Evolutionary conservation across 2,329 filamentous ascomycete species (phyloP), one percentile per base, ranked within the genome.

Genomic region (Tolypocladium cylindrosporum): DNA sequence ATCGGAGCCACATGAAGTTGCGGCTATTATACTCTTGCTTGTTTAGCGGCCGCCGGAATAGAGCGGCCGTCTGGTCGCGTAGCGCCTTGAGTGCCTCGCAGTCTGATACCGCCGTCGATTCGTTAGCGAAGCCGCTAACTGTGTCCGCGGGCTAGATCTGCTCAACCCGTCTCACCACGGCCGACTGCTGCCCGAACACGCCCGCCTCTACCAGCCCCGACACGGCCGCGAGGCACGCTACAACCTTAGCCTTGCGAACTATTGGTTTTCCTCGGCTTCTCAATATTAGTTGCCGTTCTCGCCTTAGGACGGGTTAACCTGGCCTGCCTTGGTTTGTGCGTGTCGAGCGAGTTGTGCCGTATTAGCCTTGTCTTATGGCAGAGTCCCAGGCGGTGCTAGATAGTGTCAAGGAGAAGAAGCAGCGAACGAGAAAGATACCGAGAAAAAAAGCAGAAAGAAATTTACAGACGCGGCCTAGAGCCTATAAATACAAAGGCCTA

Each of bases 1-100:
- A 57, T 24, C 55, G 36, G 9, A 57, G 1, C 55, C 55, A 53
- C 45, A 57, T 57, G 37, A 57, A 57, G 39, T 57, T 42, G 48
- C 55, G 55, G 16, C 6, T 21, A 24, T 53, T 34, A 37, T 57
- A 53, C 37, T 53, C 48, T 21, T 36, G 1, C n/a, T 13, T n/a
- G 16, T 4, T 52, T 3, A 52, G 48, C n/a, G 16, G 13, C 13
- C 43, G 45, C 24, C 21, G 31, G 9, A 52, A 56, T 1, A 56
- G 27, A 45, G 34, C 45, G 36, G 27, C 36, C 45, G 55, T 41
- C 9, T 27, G 5, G 21, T 56, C n/a, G 36, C 42, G 55, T 24
- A 14, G 2, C 45, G 3, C 10, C 37, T 3, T 24, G 14, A 34
- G 3, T 14, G 3, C 2, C 8, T 19, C 21, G 27, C 45, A 50